A percentile compares a stretch with the other conserved stretches of the same genome.
Conservation (phyloP, 495 filamentous ascomycete species). For the Penicillium subrubescens region DNA sequence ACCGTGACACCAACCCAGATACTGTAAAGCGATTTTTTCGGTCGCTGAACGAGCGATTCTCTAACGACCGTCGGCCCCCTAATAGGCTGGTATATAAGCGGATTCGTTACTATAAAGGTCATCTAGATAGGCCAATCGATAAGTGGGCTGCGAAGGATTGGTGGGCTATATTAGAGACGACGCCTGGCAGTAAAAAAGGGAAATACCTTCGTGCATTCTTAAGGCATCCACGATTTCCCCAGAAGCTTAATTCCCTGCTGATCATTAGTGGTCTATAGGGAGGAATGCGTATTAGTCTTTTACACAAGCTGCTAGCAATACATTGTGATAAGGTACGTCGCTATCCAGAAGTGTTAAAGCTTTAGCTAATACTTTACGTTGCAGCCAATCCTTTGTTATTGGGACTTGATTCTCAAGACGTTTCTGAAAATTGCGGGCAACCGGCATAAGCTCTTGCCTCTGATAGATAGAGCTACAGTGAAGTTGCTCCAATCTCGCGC, state of each 20-base stretch:
- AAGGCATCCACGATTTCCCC: background rate
- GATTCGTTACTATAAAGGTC: conserved; percentile 8
- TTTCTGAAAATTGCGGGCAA: background rate
- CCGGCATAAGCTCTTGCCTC: background rate
- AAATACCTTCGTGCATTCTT: conserved; percentile 10
- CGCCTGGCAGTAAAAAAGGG: conserved; percentile 7
- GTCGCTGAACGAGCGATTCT: conserved; percentile 11
- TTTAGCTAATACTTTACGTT: background rate
- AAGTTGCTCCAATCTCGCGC: no score
- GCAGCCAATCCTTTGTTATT: background rate
- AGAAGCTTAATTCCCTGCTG: conserved; percentile 9
- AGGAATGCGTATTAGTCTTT: conserved; percentile 15
- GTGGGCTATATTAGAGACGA: conserved; percentile 8
- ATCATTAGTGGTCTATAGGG: conserved; percentile 9
- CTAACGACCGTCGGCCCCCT: conserved; percentile 13
- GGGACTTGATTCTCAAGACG: background rate
- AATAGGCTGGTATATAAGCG: conserved; percentile 19
- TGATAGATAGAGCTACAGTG: background rate
- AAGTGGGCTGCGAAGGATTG: conserved; percentile 7
- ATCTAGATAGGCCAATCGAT: background rate
- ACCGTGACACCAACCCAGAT: background rate
- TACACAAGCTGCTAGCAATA: conserved; percentile 19
- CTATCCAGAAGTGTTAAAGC: background rate
- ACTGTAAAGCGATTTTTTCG: conserved; percentile 3
- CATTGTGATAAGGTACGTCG: conserved; percentile 15